phyloP scores from a whole-genome alignment of 257 asterid genomes.

The Catharanthus roseus region DNA sequence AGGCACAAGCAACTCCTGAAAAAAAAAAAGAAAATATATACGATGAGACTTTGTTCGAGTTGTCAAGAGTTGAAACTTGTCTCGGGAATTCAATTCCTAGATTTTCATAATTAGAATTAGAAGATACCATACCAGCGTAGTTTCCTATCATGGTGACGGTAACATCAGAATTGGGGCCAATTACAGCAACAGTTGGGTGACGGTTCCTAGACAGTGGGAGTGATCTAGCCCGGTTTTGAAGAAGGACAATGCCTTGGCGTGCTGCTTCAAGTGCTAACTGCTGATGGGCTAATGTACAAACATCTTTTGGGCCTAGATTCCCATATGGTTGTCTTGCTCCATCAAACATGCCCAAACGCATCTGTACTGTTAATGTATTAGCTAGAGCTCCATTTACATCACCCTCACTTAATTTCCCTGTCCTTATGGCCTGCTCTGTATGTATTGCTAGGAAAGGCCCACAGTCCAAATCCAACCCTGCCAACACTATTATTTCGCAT shows the following conservation, averaged over 20 bases:
- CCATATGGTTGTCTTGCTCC: slow-evolving; percentile 57
- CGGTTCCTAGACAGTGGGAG: slow-evolving; percentile 55
- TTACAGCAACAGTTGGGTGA: slow-evolving; percentile 53
- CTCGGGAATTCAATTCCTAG: too few relatives aligned
- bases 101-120: too few relatives aligned
- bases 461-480: slow-evolving; percentile 89
- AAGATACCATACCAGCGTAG: slow-evolving; percentile 79
- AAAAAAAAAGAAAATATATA: background rate
- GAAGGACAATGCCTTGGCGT: slow-evolving; percentile 81
- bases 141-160: slow-evolving; percentile 84
- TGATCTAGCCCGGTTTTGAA: slow-evolving; percentile 55
- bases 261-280: slow-evolving; percentile 87
- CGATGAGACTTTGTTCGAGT: too few relatives aligned
- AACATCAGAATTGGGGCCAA: slow-evolving; percentile 87
- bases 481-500: too few relatives aligned
- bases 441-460: slow-evolving; percentile 75
- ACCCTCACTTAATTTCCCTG: slow-evolving; percentile 47
- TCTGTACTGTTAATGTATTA: slow-evolving; percentile 63
- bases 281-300: slow-evolving; percentile 70
- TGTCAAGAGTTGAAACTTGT: too few relatives aligned
- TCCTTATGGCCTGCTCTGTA: slow-evolving; percentile 57
- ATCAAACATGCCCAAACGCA: slow-evolving; percentile 91
- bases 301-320: slow-evolving; percentile 70
- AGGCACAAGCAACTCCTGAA: slow-evolving; percentile 63
- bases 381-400: slow-evolving; percentile 60